Base-by-base conservation (phyloP, 495 filamentous ascomycete genomes). In the Neurospora terricola region DNA sequence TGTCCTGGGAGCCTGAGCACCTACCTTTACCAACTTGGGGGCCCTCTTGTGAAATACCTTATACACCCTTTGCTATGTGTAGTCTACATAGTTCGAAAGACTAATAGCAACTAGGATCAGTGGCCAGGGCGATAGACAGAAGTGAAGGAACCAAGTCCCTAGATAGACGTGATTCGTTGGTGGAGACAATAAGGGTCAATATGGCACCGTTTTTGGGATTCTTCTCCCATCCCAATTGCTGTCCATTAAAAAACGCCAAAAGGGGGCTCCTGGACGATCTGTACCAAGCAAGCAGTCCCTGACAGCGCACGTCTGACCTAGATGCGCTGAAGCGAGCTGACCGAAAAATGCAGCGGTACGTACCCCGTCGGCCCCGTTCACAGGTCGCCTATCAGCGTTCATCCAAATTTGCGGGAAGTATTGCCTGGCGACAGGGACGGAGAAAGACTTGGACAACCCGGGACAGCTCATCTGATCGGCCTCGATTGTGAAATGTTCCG, bases 281-380 rank as follows among this genome's bases (percentile, higher is more conserved):
- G 12, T 34, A 62, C 21, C 69, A 16, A 16, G 37, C 70, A 40
- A 34, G 42, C 38, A 45, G 72, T 38, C 16, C 71, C 72, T 72
- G 69, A 73, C 38, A 62, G 59, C 39, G 69, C 36, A 59, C 12
- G 59, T 77, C 77, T 78, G 77, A 77, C 71, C 76, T 77, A 74
- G 77, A 72, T 42, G 71, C 75, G 75, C 76, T 76, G 75, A 78
- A 77, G 76, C 74, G 75, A 75, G 72, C 73, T 70, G 72, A 68
- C 48, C 16, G 34, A 37, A 72, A 59, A 37, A 38, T 37, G 38
- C n/a, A 69, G 27, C 54, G 30, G 69, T 71, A 71, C 69, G 42
- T 71, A 30, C 69, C 68, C 42, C 69, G 10, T n/a, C 34, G n/a
- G 59, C 42, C 66, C 45, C 69, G 69, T 14, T 27, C 37, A 72